phyloP scores from a whole-genome alignment of 768 basidiomycete species.

The Cyclocybe cylindracea region DNA sequence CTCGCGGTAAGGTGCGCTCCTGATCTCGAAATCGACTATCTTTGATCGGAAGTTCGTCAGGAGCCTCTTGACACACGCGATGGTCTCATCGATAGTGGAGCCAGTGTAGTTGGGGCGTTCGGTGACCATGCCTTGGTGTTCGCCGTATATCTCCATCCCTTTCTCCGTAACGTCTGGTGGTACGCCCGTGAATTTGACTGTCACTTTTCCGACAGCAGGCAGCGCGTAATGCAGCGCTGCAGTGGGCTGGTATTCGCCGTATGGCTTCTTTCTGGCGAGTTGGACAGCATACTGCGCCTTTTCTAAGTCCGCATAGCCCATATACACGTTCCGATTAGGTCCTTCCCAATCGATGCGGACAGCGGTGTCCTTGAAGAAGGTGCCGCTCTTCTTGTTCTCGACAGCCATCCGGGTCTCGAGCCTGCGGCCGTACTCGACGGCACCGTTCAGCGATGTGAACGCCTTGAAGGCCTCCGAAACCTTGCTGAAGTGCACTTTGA shows the following conservation, averaged over 20 bases:
- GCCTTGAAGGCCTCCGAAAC: constrained; percentile 56
- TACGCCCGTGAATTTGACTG: constrained; percentile 58
- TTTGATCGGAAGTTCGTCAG: constrained; percentile 32
- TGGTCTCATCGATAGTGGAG: constrained; percentile 39
- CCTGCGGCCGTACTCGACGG: constrained; percentile 32
- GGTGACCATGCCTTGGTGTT: constrained; percentile 51
- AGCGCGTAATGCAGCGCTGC: constrained; percentile 57
- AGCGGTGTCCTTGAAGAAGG: constrained; percentile 49
- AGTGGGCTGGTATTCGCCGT: constrained; percentile 41
- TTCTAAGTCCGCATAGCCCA: constrained; percentile 55
- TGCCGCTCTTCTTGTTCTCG: constrained; percentile 33
- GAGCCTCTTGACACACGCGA: constrained; percentile 39
- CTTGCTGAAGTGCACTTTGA: constrained; percentile 48
- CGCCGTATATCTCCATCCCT: constrained; percentile 45
- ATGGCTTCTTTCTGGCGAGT: constrained; percentile 33
- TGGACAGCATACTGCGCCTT: constrained; percentile 54
- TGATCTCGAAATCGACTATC: constrained; percentile 42
- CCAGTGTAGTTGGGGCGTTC: constrained; percentile 44
- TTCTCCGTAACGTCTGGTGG: constrained; percentile 44
- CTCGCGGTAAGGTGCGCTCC: constrained; percentile 51
- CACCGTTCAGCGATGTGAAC: constrained; percentile 49
- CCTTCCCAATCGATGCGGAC: constrained; percentile 63
- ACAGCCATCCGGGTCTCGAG: constrained; percentile 50
- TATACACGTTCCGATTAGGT: constrained; percentile 57
- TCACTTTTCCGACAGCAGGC: constrained; percentile 58